A percentile compares a stretch with the other conserved stretches of the same genome.
Conservation (phyloP, 1,284 basidiomycete genomes). For the Ustanciosporium gigantosporum region DNA sequence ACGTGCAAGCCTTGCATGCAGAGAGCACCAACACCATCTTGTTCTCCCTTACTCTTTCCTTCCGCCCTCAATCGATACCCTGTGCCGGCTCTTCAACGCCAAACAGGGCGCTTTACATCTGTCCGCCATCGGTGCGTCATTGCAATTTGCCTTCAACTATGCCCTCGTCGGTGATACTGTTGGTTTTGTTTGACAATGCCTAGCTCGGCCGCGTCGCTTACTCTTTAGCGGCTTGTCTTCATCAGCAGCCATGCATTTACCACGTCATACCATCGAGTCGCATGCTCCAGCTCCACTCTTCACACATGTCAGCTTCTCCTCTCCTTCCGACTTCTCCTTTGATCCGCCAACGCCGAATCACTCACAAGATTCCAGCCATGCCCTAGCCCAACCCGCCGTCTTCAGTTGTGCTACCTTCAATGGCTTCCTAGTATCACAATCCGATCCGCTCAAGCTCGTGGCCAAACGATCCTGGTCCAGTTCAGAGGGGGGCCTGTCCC, state of each 20-base stretch:
- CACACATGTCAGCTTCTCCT: slow-evolving; percentile 36
- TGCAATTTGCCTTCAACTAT: too few species aligned
- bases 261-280: slow-evolving; percentile 47
- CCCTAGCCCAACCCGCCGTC: slow-evolving; percentile 27
- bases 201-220: too few species aligned
- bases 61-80: too few species aligned
- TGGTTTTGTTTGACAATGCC: too few species aligned
- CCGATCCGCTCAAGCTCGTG: slow-evolving; percentile 40
- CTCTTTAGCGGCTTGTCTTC: too few species aligned
- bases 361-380: background rate
- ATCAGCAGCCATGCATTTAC: slow-evolving; percentile 44
- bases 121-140: too few species aligned
- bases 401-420: slow-evolving; percentile 48
- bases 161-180: too few species aligned
- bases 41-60: too few species aligned
- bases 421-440: slow-evolving; percentile 47
- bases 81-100: too few species aligned
- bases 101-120: too few species aligned
- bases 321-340: slow-evolving; percentile 7
- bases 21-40: too few species aligned
- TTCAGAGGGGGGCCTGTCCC: slow-evolving; percentile 43
- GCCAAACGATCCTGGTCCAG: slow-evolving; percentile 31
- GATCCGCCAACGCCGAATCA: background rate
- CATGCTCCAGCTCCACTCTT: slow-evolving; percentile 38
- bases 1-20: too few species aligned